Evolutionary conservation across 2,329 filamentous ascomycete species (phyloP), one percentile per base, ranked within the genome.

Genomic region (Rutstroemia sydowiana): DNA sequence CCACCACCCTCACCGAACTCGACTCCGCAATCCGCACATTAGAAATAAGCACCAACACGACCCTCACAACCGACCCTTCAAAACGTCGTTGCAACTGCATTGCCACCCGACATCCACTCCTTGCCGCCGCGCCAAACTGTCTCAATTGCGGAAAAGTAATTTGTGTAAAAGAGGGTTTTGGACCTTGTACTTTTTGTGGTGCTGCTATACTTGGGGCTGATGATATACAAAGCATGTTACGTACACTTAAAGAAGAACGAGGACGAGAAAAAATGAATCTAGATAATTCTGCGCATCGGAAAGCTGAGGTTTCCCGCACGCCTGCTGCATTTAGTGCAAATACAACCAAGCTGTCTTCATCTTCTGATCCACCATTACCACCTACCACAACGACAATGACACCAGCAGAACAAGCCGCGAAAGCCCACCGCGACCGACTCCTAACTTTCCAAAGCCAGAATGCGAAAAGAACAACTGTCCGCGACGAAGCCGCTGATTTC

Each of bases 121-220:
- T 96, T 41, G 81, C 81, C n/a, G 90, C 92, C 0, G 90, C 91
- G 0, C 93, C 93, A 0, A 98, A 97, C 66, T 98, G 93, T 66
- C 72, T 95, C 14, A 84, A 79, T 41, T 98, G 93, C 63, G 93
- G 93, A 54, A 97, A 97, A 67, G 89, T 98, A 11, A 85, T 97
- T 50, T 98, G 93, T 67, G 82, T 95, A 21, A 91, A 93, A 63
- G 91, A 98, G 69, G 93, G 93, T 0, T 75, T 97, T 0, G 92
- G 92, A 0, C 92, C 92, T 0, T 98, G 93, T 68, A 96, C 92
- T 0, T 96, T 88, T 65, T 98, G 93, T 71, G 82, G 83, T 0
- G 75, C 78, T 0, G 81, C 88, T 0, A 73, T 98, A 0, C 73
- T 98, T 7, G 84, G 77, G 28, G 67, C 79, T 0, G 71, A 78